Evolutionary conservation across 805 yeast genomes (phyloP), one percentile per base, ranked within the genome.

Genomic region (Allodekkera sacchari): DNA sequence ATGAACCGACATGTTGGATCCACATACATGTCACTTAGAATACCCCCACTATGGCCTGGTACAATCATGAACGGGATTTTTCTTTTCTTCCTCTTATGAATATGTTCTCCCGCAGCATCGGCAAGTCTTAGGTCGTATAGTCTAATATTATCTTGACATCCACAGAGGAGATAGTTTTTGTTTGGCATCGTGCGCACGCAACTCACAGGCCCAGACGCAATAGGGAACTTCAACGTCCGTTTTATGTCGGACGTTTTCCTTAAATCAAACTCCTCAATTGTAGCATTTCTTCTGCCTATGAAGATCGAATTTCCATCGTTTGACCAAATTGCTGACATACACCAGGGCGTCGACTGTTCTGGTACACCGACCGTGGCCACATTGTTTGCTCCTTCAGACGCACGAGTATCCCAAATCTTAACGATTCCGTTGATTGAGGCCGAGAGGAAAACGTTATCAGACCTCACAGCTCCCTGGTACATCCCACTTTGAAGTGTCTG

Each of bases 41-140:
- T 73, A 18, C 96, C 95, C 30, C 98, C 97, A 49, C 84, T 95
- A 54, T 92, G 97, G 1, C 98, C 97, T 0, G 98, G 96, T 8
- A 92, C 70, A 44, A 94, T 88, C 53, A 79, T 67, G 50, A 89
- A 92, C 12, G 96, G 96, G 7, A 80, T 66, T 18, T 66, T 69
- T 26, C 59, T 58, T 35, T 50, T 52, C 21, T 39, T 30, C 31
- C 50, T 66, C 47, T 36, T 32, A 10, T 29, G 30, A 14, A 28
- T 28, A 20, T 28, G 31, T 6, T 29, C 13, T 25, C 22, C 42
- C 25, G 35, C 41, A 2, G 7, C 16, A 10, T 34, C 27, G 3
- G 53, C 41, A 31, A 69, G 47, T 41, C 66, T 57, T 36, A 87
- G 63, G 48, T 92, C 94, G 57, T 85, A 92, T 18, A 92, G 59